phyloP scores from a whole-genome alignment of 1,284 basidiomycete species.

The Puccinia triticina region DNA sequence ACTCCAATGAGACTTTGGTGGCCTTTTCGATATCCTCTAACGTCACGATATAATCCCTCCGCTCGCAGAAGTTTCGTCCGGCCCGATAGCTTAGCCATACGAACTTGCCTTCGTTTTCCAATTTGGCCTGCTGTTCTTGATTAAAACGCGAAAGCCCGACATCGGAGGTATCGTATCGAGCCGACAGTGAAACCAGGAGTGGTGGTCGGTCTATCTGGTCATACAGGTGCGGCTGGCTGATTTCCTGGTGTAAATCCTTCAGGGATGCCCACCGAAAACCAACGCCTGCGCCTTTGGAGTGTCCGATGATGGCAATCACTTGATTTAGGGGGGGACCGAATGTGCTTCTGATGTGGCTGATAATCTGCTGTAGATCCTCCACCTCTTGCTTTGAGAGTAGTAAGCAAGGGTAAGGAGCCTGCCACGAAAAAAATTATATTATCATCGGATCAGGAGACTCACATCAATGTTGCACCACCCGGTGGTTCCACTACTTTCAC shows the following conservation, averaged over 20 bases:
- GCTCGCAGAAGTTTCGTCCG: background rate
- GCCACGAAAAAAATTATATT: background rate
- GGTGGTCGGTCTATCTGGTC: slow-evolving; percentile 22
- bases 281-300: slow-evolving; percentile 33
- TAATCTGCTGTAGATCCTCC: slow-evolving; percentile 17
- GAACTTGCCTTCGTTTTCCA: slow-evolving; percentile 26
- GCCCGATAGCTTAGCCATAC: slow-evolving; percentile 28
- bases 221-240: slow-evolving; percentile 8
- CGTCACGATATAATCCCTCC: slow-evolving; percentile 22
- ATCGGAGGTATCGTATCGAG: slow-evolving; percentile 23
- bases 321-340: slow-evolving; percentile 22
- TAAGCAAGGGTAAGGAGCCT: background rate
- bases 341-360: slow-evolving; percentile 18
- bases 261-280: slow-evolving; percentile 19
- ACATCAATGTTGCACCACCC: slow-evolving; percentile 37
- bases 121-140: slow-evolving; percentile 17
- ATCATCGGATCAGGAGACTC: slow-evolving; percentile 16
- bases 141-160: slow-evolving; percentile 34
- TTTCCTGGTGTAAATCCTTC: background rate
- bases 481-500: slow-evolving; percentile 32
- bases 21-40: slow-evolving; percentile 16
- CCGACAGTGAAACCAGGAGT: slow-evolving; percentile 27
- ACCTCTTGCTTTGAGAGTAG: slow-evolving; percentile 22
- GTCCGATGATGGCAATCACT: slow-evolving; percentile 29
- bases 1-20: background rate